Evolutionary conservation across 495 filamentous ascomycete species (phyloP).

Genomic region (Evansstolkia leycettana): DNA sequence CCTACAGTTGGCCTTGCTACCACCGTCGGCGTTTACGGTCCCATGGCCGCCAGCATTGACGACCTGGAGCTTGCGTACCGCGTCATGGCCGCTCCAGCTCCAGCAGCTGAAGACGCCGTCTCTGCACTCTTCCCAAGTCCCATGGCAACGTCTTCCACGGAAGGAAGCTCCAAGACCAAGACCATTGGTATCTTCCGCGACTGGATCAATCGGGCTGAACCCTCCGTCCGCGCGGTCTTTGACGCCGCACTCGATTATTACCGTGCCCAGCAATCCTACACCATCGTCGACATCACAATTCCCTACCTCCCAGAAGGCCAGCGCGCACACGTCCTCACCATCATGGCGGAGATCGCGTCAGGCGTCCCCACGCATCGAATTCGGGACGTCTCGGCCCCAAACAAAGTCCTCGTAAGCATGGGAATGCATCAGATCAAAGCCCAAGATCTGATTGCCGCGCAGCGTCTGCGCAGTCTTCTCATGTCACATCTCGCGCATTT

Average conservation of each 20-base stretch:
- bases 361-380: constrained; percentile 26
- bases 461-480: constrained; percentile 59
- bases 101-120: constrained; percentile 29
- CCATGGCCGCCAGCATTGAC: constrained; percentile 62
- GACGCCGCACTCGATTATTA: constrained; percentile 50
- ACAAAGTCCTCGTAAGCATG: constrained; percentile 58
- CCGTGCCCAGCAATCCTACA: constrained; percentile 45
- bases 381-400: constrained; percentile 49
- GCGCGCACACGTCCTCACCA: constrained; percentile 67
- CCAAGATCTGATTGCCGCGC: constrained; percentile 59
- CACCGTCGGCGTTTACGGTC: constrained; percentile 57
- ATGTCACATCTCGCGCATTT: constrained; percentile 75
- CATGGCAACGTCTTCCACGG: constrained; percentile 6
- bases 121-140: constrained; percentile 41
- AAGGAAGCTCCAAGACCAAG: constrained; percentile 20
- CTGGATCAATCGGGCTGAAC: constrained; percentile 64
- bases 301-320: constrained; percentile 67
- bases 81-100: constrained; percentile 60
- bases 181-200: constrained; percentile 58
- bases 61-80: constrained; percentile 80
- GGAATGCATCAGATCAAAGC: constrained; percentile 48
- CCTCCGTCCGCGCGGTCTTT: constrained; percentile 48
- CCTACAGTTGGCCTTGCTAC: constrained; percentile 51
- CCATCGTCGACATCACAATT: constrained; percentile 58
- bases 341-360: constrained; percentile 54